Percentiles rank a stretch among this genome's conserved stretches.
These are phyloP conservation scores for Pluteus cervinus DNA, from an alignment of 768 basidiomycete genomes.

Conservation along the genomic window DNA sequence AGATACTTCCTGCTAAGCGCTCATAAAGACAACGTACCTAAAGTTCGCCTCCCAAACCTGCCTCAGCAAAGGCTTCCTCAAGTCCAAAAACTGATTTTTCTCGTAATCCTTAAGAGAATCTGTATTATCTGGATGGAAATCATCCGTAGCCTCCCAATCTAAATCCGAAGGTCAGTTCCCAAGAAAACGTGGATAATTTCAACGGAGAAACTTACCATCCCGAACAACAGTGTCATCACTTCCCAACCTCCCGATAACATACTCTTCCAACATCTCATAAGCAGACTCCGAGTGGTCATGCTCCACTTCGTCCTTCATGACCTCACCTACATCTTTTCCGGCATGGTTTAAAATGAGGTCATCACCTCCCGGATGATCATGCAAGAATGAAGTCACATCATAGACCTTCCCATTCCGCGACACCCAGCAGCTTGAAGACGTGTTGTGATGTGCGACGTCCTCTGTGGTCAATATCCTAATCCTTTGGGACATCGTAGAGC, in stretches of 20 bases:
- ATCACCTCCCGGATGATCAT: slow-evolving; percentile 94
- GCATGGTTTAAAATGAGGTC: slow-evolving; percentile 81
- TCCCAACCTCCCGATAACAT: slow-evolving; percentile 78
- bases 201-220: slow-evolving; percentile 60
- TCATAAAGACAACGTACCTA: slow-evolving; percentile 38
- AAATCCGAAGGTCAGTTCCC: not conserved
- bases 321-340: slow-evolving; percentile 72
- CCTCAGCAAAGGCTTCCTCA: slow-evolving; percentile 73
- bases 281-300: slow-evolving; percentile 92
- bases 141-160: slow-evolving; percentile 90
- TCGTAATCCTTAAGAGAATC: slow-evolving; percentile 75
- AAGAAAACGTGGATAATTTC: not conserved
- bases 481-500: slow-evolving; percentile 53
- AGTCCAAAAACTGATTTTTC: slow-evolving; percentile 88
- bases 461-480: slow-evolving; percentile 69
- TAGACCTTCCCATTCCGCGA: slow-evolving; percentile 80
- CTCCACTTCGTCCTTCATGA: slow-evolving; percentile 75
- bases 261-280: slow-evolving; percentile 89
- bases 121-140: slow-evolving; percentile 90
- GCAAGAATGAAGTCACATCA: slow-evolving; percentile 78
- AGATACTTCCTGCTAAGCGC: slow-evolving; percentile 2
- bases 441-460: slow-evolving; percentile 65
- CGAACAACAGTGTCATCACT: slow-evolving; percentile 66
- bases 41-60: slow-evolving; percentile 90
- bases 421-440: slow-evolving; percentile 71